These are phyloP conservation scores for Mucor piriformis DNA, from an alignment of 371 early-diverging fungal genomes.

Conservation along the genomic window DNA sequence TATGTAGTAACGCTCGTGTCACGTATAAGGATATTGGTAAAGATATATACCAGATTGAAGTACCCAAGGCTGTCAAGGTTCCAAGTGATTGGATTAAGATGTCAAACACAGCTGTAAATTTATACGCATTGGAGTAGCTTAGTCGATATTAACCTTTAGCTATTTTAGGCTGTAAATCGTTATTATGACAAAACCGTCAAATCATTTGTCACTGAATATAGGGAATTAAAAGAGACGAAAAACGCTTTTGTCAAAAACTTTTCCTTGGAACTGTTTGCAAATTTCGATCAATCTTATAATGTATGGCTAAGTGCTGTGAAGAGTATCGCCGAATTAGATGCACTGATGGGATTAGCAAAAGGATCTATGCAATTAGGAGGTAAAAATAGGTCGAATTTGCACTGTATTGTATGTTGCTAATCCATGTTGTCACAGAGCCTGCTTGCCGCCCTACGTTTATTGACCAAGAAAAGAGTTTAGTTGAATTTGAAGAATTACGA, in stretches of 20 bases:
- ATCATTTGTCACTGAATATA: slow-evolving; percentile 68
- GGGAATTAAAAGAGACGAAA: slow-evolving; percentile 87
- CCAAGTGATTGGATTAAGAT: slow-evolving; percentile 81
- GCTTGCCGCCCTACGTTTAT: slow-evolving; percentile 83
- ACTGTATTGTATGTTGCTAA: no score
- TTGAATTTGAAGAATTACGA: slow-evolving; percentile 81
- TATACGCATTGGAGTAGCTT: no score
- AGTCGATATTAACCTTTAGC: no score
- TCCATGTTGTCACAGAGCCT: slow-evolving; percentile 46
- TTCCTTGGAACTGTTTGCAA: slow-evolving; percentile 69
- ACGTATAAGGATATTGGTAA: slow-evolving; percentile 91
- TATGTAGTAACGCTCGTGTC: slow-evolving; percentile 35
- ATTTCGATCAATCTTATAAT: slow-evolving; percentile 79
- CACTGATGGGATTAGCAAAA: slow-evolving; percentile 79
- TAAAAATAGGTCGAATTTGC: no score
- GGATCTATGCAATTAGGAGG: slow-evolving; percentile 74
- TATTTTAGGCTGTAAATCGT: slow-evolving; percentile 82
- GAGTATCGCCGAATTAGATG: slow-evolving; percentile 89
- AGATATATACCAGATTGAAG: slow-evolving; percentile 94
- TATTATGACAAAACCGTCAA: slow-evolving; percentile 84
- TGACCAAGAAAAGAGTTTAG: slow-evolving; percentile 55
- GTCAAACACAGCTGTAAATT: slow-evolving; percentile 75
- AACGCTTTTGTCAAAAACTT: slow-evolving; percentile 69
- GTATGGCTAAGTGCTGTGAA: slow-evolving; percentile 75
- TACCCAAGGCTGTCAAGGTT: slow-evolving; percentile 76